phyloP scores from a whole-genome alignment of 208 protist species.

The Crithidia mellificae region DNA sequence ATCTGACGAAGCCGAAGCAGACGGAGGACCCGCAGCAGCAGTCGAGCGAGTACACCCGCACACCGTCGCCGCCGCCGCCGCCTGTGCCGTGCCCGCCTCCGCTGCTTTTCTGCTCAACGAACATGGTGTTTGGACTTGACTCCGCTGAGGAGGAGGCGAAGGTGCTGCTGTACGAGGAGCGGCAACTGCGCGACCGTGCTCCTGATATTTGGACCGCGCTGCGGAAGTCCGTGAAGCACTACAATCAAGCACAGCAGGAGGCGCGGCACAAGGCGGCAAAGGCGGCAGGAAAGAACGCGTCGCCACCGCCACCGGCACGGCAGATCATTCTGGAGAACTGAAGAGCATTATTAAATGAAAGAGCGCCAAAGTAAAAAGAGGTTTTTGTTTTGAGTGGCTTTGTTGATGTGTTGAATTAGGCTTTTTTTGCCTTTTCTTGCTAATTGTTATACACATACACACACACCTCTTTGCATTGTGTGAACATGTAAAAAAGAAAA shows the following conservation, averaged over 20 bases:
- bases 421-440: too few species aligned
- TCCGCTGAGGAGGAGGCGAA: conserved; percentile 38
- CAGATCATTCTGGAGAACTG: conserved; percentile 21
- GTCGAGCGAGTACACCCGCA: background rate
- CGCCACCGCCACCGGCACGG: background rate
- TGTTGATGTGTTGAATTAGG: too few species aligned
- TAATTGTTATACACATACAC: too few species aligned
- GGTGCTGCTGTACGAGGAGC: conserved; percentile 36
- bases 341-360: too few species aligned
- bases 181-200: conserved; percentile 34
- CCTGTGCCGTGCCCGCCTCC: conserved; percentile 17
- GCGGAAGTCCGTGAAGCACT: conserved; percentile 41
- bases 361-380: too few species aligned
- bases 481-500: too few species aligned
- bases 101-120: conserved; percentile 7
- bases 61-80: conserved; percentile 9
- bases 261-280: conserved; percentile 24
- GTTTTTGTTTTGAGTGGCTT: too few species aligned
- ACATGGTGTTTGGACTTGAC: conserved; percentile 40
- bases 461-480: too few species aligned
- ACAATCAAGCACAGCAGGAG: conserved; percentile 36
- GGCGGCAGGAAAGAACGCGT: conserved; percentile 5
- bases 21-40: background rate
- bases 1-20: background rate
- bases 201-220: conserved; percentile 52